Base-by-base conservation (phyloP, 1,139 yeast genomes). In the Pichia sp. region DNA sequence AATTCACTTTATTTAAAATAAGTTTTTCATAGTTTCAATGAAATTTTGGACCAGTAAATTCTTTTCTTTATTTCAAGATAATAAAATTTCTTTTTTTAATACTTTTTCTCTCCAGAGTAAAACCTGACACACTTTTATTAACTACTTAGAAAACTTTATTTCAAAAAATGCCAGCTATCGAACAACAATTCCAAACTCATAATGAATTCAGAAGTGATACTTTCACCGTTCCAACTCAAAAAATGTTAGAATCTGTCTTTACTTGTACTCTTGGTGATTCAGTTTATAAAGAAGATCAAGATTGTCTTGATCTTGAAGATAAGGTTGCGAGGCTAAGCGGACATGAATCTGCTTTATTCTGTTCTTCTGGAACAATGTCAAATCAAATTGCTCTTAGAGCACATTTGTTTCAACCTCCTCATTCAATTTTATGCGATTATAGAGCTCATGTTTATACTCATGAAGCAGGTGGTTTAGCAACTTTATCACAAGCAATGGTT, bases 381-480 rank as follows among this genome's bases (percentile, higher is more conserved):
- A 90, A 90, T 64, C 97, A 90, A 67, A 74, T 90, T 51, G 97
- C 85, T 25, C 66, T 90, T 47, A 73, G 97, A 58, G 72, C 89
- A 9, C 87, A 85, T 54, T 69, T 90, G 50, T 64, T 66, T 54
- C 95, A 86, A 63, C 97, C 97, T 34, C 97, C 97, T 22, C 82
- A 85, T 66, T 76, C 89, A 28, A 74, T 90, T 36, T 64, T 89
- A 48, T 86, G 96, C 67, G 97, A 90, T 65, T 72, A 82, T 62
- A 72, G 96, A 53, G 84, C 92, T 23, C 97, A 89, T 61, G 85
- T 89, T 33, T 87, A 76, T 63, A 68, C 81, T 23, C 81, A 81
- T 58, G 97, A 90, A 65, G 96, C 96, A 11, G 96, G 90, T 37
- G 97, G 97, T 12, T 68, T 90, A 50, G 96, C 96, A 8, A 79